phyloP scores from a whole-genome alignment of 768 basidiomycete genomes.

The Lentinula raphanica region DNA sequence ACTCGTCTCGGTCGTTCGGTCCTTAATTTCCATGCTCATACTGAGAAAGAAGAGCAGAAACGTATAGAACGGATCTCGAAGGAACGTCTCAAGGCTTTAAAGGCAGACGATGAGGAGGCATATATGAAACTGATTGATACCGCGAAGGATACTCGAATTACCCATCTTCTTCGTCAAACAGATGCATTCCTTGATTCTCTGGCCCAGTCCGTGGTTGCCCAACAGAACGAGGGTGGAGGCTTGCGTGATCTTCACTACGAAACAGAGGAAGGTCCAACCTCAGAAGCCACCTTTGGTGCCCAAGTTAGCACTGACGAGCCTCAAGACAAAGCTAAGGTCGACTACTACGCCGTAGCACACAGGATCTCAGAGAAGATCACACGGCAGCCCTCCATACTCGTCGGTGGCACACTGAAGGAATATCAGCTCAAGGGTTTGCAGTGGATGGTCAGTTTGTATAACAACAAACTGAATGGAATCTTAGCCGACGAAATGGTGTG shows the following conservation, averaged over 20 bases:
- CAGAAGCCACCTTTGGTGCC: conserved; percentile 89
- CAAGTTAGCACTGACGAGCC: conserved; percentile 60
- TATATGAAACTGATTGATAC: conserved; percentile 99
- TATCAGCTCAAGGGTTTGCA: conserved; percentile 94
- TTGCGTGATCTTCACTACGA: conserved; percentile 43
- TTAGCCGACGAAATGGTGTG: conserved; percentile 89
- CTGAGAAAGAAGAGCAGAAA: conserved; percentile 98
- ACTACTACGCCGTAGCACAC: conserved; percentile 96
- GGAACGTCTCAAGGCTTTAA: conserved; percentile 96
- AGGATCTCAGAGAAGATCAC: conserved; percentile 81
- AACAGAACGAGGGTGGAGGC: conserved; percentile 69
- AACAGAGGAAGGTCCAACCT: conserved; percentile 66
- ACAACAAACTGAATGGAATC: conserved; percentile 93
- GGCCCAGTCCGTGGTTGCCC: conserved; percentile 87
- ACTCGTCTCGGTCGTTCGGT: conserved; percentile 77
- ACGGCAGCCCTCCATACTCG: conserved; percentile 65
- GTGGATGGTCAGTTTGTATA: conserved; percentile 98
- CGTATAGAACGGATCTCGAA: conserved; percentile 93
- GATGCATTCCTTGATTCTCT: conserved; percentile 93
- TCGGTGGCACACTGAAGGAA: conserved; percentile 89
- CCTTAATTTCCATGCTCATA: conserved; percentile 76
- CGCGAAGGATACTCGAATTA: conserved; percentile 98
- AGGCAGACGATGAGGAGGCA: conserved; percentile 98
- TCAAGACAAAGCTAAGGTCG: conserved; percentile 64
- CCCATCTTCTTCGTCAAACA: conserved; percentile 90